Conservation (phyloP, 148 eudicot species). For the Rhododendron mucronatum region DNA sequence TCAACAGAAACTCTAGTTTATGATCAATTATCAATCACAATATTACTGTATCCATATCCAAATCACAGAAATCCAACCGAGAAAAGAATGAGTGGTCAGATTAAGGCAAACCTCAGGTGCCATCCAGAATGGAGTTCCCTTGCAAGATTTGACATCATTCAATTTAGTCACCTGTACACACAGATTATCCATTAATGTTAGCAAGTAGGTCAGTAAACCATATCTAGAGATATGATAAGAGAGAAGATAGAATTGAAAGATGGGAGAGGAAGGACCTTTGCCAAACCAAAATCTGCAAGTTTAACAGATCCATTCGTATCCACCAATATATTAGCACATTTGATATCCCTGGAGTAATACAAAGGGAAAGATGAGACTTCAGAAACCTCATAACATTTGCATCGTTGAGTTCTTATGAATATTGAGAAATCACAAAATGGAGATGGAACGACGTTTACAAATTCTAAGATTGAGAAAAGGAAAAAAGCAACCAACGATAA, state of each 20-base stretch:
- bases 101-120: conserved; percentile 81
- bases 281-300: conserved; percentile 93
- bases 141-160: conserved; percentile 62
- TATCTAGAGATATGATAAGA: neutral
- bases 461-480: neutral
- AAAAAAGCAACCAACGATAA: neutral
- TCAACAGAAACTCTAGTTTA: neutral
- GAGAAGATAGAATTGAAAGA: neutral
- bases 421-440: neutral
- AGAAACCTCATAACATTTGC: neutral
- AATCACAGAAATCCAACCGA: neutral
- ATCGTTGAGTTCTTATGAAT: neutral
- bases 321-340: conserved; percentile 85
- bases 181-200: conserved; percentile 6
- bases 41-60: neutral
- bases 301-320: conserved; percentile 69
- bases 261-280: conserved; percentile 53
- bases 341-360: conserved; percentile 62
- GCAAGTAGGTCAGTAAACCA: neutral
- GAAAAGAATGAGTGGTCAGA: conserved; percentile 7
- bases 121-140: conserved; percentile 67
- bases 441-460: neutral
- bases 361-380: neutral
- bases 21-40: neutral
- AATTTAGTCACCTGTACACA: conserved; percentile 53